Percentiles rank a stretch among this genome's conserved stretches.
Evolutionary conservation across 2,329 filamentous ascomycete genomes (phyloP).

Genomic region (Ophiocordyceps camponoti-leonardi): DNA sequence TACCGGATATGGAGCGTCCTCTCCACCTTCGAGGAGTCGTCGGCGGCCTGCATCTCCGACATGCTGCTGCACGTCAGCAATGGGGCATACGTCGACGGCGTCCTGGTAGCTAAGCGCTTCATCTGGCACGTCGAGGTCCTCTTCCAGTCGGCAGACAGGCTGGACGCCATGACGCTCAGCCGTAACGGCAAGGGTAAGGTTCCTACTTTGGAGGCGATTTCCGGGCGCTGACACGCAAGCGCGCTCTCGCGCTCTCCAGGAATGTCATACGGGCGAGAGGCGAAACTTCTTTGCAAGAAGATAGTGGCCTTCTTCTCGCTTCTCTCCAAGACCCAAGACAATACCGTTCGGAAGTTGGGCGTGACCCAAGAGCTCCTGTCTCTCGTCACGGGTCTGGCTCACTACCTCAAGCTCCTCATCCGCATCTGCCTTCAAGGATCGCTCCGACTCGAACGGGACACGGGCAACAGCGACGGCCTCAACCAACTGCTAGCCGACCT

Average conservation of each 20-base stretch:
- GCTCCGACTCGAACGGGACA: constrained; percentile 77
- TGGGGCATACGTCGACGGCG: constrained; percentile 85
- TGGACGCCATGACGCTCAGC: constrained; percentile 55
- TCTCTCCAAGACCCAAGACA: constrained; percentile 86
- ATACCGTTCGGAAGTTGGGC: constrained; percentile 73
- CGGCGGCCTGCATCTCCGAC: constrained; percentile 93
- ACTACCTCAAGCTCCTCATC: constrained; percentile 95
- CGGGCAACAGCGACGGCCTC: constrained; percentile 54
- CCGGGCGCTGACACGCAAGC: not conserved
- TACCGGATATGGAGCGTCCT: constrained; percentile 97
- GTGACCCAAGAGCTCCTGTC: constrained; percentile 98
- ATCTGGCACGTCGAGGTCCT: constrained; percentile 91
- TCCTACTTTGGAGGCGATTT: not conserved
- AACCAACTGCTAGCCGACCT: constrained; percentile 73
- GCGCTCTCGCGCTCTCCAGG: constrained; percentile 25
- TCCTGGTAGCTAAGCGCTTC: constrained; percentile 87
- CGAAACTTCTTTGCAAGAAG: constrained; percentile 99
- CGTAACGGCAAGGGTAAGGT: constrained; percentile 58
- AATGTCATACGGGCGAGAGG: constrained; percentile 81
- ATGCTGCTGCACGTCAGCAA: constrained; percentile 99
- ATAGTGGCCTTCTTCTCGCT: constrained; percentile 96
- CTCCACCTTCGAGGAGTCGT: constrained; percentile 93
- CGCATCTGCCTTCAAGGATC: constrained; percentile 91
- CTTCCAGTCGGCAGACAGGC: constrained; percentile 71
- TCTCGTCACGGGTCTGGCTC: constrained; percentile 84